Conservation (phyloP, 306 rosid species). For the Lupinus albus region DNA sequence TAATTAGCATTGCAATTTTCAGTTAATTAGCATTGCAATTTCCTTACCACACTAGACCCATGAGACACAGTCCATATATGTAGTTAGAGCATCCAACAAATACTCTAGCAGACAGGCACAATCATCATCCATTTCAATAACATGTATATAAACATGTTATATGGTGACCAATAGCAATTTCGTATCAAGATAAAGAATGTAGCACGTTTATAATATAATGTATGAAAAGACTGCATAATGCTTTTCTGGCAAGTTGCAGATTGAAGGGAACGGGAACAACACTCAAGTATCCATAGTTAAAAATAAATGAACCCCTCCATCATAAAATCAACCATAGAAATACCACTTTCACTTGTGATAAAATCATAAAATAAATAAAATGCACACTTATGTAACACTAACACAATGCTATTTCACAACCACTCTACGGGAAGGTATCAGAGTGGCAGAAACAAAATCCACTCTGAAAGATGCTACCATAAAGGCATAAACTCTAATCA, state of each 20-base stretch:
- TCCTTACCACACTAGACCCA: not conserved
- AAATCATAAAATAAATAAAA: no score
- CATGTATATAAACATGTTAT: not conserved
- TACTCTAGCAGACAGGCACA: not conserved
- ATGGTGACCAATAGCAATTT: not conserved
- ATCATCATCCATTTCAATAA: not conserved
- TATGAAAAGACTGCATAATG: not conserved
- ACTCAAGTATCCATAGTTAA: not conserved
- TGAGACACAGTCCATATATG: not conserved
- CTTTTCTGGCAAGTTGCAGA: not conserved
- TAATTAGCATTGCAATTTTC: not conserved
- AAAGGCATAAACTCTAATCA: not conserved
- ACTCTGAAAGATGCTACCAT: not conserved
- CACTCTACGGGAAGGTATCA: not conserved
- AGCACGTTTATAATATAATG: not conserved
- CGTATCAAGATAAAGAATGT: not conserved
- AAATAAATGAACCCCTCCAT: not conserved
- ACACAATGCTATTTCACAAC: not conserved
- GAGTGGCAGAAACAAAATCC: not conserved
- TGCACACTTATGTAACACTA: not conserved
- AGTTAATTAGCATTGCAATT: not conserved
- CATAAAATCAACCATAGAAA: not conserved
- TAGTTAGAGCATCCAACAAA: not conserved
- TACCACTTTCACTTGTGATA: not conserved
- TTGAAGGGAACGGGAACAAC: not conserved